Conservation (phyloP, 2,329 filamentous ascomycete species). For the Zymoseptoria crescenta region DNA sequence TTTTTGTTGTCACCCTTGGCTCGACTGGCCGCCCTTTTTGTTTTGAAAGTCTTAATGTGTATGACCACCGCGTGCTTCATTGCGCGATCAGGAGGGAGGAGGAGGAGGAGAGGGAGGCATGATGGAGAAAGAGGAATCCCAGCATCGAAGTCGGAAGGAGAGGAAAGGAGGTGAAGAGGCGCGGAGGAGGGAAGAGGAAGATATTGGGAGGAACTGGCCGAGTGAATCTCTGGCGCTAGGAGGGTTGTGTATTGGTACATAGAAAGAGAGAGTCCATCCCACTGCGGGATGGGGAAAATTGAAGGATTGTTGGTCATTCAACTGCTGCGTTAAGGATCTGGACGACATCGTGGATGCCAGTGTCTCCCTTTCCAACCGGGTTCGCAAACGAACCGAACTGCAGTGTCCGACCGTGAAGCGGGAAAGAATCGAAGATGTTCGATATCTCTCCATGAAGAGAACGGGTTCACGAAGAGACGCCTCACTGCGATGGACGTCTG, state of each 20-base stretch:
- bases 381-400: too few relatives aligned
- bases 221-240: neutral
- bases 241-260: neutral
- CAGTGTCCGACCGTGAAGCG: too few relatives aligned
- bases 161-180: neutral
- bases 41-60: constrained; percentile 1
- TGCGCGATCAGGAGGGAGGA: neutral
- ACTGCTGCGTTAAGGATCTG: too few relatives aligned
- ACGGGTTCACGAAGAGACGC: too few relatives aligned
- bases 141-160: neutral
- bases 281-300: neutral
- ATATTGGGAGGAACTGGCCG: neutral
- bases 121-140: neutral
- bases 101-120: neutral
- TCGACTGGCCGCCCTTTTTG: neutral
- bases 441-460: too few relatives aligned
- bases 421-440: too few relatives aligned
- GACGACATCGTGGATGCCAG: too few relatives aligned
- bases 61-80: neutral
- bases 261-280: neutral
- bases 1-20: neutral
- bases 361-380: too few relatives aligned
- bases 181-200: neutral
- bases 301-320: neutral
- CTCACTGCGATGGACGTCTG: too few relatives aligned